phyloP scores from a whole-genome alignment of 2,329 filamentous ascomycete genomes.

The Fusarium sp. region DNA sequence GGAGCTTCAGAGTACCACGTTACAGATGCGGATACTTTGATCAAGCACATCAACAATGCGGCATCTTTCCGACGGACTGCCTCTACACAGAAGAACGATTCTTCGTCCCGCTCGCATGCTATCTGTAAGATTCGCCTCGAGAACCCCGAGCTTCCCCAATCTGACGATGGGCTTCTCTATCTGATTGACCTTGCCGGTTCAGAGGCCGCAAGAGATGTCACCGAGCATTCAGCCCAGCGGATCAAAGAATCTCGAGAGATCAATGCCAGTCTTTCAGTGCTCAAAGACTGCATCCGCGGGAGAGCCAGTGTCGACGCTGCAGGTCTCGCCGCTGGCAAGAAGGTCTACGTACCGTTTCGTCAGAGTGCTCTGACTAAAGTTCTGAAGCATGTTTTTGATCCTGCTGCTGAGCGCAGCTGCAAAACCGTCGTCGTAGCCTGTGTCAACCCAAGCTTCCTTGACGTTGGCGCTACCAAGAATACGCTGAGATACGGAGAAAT shows the following conservation, averaged over 20 bases:
- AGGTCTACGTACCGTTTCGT: slow-evolving; percentile 57
- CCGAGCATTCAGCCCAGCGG: slow-evolving; percentile 53
- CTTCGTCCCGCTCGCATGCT: slow-evolving; percentile 60
- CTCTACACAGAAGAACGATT: slow-evolving; percentile 57
- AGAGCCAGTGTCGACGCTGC: slow-evolving; percentile 51
- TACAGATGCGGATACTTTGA: slow-evolving; percentile 42
- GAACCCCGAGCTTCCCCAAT: slow-evolving; percentile 41
- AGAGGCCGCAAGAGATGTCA: slow-evolving; percentile 57
- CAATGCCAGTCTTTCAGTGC: slow-evolving; percentile 59
- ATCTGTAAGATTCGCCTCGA: slow-evolving; percentile 59
- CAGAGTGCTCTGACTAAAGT: slow-evolving; percentile 60
- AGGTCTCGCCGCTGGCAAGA: slow-evolving; percentile 39
- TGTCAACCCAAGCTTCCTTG: slow-evolving; percentile 58
- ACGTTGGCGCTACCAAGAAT: slow-evolving; percentile 58
- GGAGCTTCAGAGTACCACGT: slow-evolving; percentile 55
- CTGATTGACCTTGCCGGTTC: slow-evolving; percentile 61
- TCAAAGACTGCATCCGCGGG: slow-evolving; percentile 64
- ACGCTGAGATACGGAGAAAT: slow-evolving; percentile 61
- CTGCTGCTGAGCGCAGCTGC: slow-evolving; percentile 50
- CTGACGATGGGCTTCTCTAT: slow-evolving; percentile 56
- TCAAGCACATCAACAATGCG: slow-evolving; percentile 50
- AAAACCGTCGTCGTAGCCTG: slow-evolving; percentile 60
- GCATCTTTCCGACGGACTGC: slow-evolving; percentile 54
- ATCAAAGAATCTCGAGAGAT: slow-evolving; percentile 60
- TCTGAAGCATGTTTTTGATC: slow-evolving; percentile 62